Conservation (phyloP, 495 filamentous ascomycete genomes). For the Xylaria longipes region DNA sequence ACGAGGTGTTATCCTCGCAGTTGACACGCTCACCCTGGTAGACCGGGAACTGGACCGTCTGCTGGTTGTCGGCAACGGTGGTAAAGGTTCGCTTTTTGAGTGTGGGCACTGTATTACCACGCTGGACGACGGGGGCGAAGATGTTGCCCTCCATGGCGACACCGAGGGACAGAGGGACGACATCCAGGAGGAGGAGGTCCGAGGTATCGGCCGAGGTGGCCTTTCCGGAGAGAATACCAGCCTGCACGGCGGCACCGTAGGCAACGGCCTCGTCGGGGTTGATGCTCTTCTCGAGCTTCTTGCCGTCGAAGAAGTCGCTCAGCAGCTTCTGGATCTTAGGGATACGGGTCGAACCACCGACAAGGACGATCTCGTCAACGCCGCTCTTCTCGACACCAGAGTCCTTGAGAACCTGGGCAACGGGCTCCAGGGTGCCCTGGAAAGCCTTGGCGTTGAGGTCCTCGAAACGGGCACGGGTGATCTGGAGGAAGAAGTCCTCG, state of each 20-base stretch:
- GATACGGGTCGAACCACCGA: conserved; percentile 99
- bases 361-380: conserved; percentile 97
- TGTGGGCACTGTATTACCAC: conserved; percentile 89
- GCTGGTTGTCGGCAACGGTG: conserved; percentile 95
- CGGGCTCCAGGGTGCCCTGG: conserved; percentile 93
- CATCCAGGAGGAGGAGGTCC: conserved; percentile 95
- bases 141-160: conserved; percentile 99
- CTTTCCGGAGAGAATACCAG: conserved; percentile 97
- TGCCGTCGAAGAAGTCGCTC: conserved; percentile 97
- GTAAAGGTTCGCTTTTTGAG: conserved; percentile 97
- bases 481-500: conserved; percentile 97
- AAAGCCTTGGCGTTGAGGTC: conserved; percentile 98
- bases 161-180: conserved; percentile 96
- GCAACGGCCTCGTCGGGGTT: conserved; percentile 99
- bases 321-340: conserved; percentile 98
- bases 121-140: conserved; percentile 93
- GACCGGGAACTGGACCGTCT: conserved; percentile 96
- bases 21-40: conserved; percentile 99
- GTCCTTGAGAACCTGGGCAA: conserved; percentile 98
- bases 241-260: conserved; percentile 98
- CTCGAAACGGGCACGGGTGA: conserved; percentile 99
- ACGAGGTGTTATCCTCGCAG: conserved; percentile 98
- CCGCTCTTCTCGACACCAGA: conserved; percentile 91
- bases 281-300: conserved; percentile 99
- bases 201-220: conserved; percentile 93